Evolutionary conservation across 2,329 filamentous ascomycete genomes (phyloP).

Genomic region (Pseudogymnoascus verrucosus): DNA sequence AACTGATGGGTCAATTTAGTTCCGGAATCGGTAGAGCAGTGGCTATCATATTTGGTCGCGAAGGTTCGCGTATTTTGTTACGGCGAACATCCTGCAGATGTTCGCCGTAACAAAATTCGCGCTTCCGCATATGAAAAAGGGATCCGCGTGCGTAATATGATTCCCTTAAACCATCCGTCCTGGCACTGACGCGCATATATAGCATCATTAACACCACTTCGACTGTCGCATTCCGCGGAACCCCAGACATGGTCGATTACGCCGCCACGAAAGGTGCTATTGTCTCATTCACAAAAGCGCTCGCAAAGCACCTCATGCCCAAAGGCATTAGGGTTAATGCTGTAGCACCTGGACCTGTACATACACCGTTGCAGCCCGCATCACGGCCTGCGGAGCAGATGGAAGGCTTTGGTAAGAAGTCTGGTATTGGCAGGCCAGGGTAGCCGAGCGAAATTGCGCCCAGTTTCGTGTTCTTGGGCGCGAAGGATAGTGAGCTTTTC

Average conservation of each 20-base stretch:
- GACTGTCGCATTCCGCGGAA: conserved; percentile 1
- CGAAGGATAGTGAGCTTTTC: conserved; percentile 60
- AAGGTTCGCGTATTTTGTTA: too few species aligned
- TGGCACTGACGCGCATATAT: not conserved
- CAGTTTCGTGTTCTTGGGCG: conserved; percentile 70
- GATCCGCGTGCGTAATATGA: not conserved
- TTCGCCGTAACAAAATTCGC: not conserved
- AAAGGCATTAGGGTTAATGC: conserved; percentile 54
- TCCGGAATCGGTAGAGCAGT: too few species aligned
- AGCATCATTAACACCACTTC: conserved; percentile 10
- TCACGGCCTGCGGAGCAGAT: not conserved
- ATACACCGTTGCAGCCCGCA: conserved; percentile 46
- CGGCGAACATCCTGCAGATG: not conserved
- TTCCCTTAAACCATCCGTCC: not conserved
- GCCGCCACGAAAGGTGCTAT: conserved; percentile 10
- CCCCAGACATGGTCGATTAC: not conserved
- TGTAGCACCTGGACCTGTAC: conserved; percentile 74
- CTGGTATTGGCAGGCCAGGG: conserved; percentile 62
- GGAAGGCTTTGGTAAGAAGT: not conserved
- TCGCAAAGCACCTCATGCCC: conserved; percentile 2
- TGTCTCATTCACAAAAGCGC: conserved; percentile 2
- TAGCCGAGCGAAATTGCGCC: conserved; percentile 75
- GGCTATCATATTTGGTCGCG: too few species aligned
- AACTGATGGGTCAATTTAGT: too few species aligned
- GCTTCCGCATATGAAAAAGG: not conserved